Conservation (phyloP, 768 basidiomycete genomes). For the Amanita molliuscula region DNA sequence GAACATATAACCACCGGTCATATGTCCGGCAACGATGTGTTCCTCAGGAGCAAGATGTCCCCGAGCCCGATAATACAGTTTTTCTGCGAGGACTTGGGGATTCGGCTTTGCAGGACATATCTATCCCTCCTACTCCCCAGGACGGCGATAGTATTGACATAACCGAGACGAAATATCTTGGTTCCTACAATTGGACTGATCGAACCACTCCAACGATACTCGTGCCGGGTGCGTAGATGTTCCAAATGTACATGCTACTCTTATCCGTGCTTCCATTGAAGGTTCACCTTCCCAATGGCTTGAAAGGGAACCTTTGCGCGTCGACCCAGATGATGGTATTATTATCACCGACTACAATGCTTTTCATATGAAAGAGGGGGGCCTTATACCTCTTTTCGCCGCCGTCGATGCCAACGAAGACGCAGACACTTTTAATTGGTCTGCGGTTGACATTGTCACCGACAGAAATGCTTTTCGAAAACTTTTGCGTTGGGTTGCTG, state of each 20-base stretch:
- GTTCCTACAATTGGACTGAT: constrained; percentile 38
- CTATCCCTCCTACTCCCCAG: not conserved
- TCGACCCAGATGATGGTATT: constrained; percentile 42
- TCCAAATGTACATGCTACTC: not conserved
- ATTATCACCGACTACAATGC: constrained; percentile 50
- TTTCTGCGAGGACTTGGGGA: not conserved
- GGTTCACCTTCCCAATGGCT: constrained; percentile 53
- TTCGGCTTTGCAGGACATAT: not conserved
- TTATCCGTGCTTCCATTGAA: constrained; percentile 18
- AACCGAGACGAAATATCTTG: constrained; percentile 13
- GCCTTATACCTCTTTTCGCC: constrained; percentile 44
- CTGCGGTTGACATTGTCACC: constrained; percentile 38
- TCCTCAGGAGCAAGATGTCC: not conserved
- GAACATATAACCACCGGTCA: not conserved
- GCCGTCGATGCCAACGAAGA: constrained; percentile 40
- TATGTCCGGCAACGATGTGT: too few species aligned
- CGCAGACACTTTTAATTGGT: constrained; percentile 27
- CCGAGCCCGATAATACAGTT: not conserved
- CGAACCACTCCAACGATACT: constrained; percentile 26
- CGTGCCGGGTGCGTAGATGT: constrained; percentile 23
- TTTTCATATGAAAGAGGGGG: constrained; percentile 24
- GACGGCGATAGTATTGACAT: constrained; percentile 16
- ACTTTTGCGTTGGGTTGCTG: constrained; percentile 45
- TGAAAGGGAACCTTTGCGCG: constrained; percentile 38
- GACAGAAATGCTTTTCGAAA: constrained; percentile 62